Conservation (phyloP, 1,284 basidiomycete species). For the Exsudoporus floridanus region DNA sequence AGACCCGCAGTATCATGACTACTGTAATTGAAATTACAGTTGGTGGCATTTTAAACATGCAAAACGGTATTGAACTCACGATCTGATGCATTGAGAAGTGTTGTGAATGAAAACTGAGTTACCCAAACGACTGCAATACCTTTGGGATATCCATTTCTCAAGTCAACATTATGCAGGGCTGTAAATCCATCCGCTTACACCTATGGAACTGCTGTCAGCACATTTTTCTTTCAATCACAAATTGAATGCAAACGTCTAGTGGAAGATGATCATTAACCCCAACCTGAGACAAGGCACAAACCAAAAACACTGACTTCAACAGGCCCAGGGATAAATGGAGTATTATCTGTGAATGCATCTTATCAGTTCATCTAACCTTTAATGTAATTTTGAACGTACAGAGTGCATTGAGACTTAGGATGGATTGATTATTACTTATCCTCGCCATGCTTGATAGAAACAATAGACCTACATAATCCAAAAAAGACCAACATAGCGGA, state of each 20-base stretch:
- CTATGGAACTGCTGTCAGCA: background rate
- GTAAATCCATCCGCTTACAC: background rate
- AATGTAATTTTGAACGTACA: background rate
- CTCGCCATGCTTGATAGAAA: no score
- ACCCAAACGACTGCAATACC: background rate
- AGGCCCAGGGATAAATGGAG: constrained; percentile 1
- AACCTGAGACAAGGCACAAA: no score
- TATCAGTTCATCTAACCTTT: background rate
- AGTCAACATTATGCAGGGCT: background rate
- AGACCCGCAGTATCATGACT: background rate
- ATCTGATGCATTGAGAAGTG: background rate
- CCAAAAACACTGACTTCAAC: background rate
- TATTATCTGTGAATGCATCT: background rate
- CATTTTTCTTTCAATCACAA: background rate
- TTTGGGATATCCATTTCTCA: background rate
- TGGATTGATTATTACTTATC: background rate
- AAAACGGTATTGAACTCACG: background rate
- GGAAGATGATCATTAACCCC: background rate
- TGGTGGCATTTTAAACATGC: background rate
- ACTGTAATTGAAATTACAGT: background rate
- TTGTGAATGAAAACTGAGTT: no score
- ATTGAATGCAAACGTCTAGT: background rate
- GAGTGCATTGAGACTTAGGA: background rate
- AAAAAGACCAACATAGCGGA: constrained; percentile 12
- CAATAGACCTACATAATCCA: constrained; percentile 8